Evolutionary conservation across 495 filamentous ascomycete species (phyloP).

Genomic region (Neurospora terricola): DNA sequence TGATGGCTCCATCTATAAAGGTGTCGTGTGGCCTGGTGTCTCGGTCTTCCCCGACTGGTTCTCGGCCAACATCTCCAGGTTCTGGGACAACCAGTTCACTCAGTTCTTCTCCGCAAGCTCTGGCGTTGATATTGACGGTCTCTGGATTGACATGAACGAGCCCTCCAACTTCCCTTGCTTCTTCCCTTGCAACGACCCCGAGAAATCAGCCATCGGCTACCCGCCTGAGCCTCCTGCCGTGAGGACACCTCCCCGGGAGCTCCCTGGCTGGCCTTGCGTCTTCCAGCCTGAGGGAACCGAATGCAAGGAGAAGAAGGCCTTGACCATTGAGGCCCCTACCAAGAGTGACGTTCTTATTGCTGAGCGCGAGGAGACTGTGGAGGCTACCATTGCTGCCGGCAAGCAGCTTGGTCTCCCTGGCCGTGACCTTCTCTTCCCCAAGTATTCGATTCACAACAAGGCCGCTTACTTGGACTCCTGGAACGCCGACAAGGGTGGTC

Average conservation of each 20-base stretch:
- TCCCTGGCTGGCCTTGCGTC: constrained; percentile 62
- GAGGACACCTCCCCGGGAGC: constrained; percentile 42
- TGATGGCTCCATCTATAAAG: constrained; percentile 61
- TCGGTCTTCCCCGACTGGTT: constrained; percentile 85
- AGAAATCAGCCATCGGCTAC: constrained; percentile 40
- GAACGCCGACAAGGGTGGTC: constrained; percentile 44
- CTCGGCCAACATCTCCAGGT: constrained; percentile 50
- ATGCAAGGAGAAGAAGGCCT: constrained; percentile 11
- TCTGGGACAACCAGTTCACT: constrained; percentile 66
- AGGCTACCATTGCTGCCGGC: constrained; percentile 10
- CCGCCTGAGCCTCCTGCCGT: constrained; percentile 60
- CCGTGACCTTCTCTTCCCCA: constrained; percentile 59
- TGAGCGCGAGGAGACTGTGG: neutral
- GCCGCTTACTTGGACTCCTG: constrained; percentile 35
- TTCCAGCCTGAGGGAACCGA: constrained; percentile 51
- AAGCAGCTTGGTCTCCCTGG: constrained; percentile 47
- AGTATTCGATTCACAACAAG: constrained; percentile 67
- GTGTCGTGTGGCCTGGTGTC: constrained; percentile 79
- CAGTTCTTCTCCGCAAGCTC: constrained; percentile 53
- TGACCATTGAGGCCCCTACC: neutral
- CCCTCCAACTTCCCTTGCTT: constrained; percentile 55
- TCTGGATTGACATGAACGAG: constrained; percentile 89
- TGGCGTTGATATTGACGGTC: constrained; percentile 73
- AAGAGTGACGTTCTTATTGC: neutral
- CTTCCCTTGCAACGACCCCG: constrained; percentile 62